Conservation (phyloP, 208 protist genomes). For the Leishmania turanica region DNA sequence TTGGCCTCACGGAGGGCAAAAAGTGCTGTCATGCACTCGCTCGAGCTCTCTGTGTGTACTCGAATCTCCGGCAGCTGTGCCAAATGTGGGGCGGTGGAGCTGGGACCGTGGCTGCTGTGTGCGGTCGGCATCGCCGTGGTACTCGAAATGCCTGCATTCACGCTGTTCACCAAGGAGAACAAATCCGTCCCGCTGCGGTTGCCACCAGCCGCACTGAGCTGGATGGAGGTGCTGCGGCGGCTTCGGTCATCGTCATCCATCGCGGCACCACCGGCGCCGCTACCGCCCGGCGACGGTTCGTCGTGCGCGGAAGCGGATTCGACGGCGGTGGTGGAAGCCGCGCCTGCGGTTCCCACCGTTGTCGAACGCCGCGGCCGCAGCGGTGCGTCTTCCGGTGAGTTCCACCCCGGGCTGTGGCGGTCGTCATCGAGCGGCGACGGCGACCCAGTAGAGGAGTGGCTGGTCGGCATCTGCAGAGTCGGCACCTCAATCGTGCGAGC, state of each 20-base stretch:
- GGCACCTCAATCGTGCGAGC: slow-evolving; percentile 25
- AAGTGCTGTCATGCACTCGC: slow-evolving; percentile 60
- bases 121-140: slow-evolving; percentile 1
- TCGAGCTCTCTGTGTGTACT: slow-evolving; percentile 52
- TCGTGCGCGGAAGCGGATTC: background rate
- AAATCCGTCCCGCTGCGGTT: background rate
- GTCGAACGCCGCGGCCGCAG: slow-evolving; percentile 13
- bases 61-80: background rate
- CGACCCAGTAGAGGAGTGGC: background rate
- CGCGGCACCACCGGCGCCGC: background rate
- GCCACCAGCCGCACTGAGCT: slow-evolving; percentile 3
- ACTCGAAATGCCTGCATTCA: slow-evolving; percentile 3
- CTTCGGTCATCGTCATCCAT: slow-evolving; percentile 25
- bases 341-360: background rate
- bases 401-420: slow-evolving; percentile 13
- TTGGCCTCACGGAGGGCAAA: slow-evolving; percentile 50
- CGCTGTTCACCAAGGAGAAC: background rate
- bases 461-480: slow-evolving; percentile 18
- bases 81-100: background rate
- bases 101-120: slow-evolving; percentile 3
- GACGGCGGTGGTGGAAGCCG: background rate
- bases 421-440: slow-evolving; percentile 12
- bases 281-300: background rate
- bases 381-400: slow-evolving; percentile 24
- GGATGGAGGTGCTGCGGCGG: slow-evolving; percentile 14